Conservation (phyloP, 768 basidiomycete genomes). For the Pulveroboletus sp. region DNA sequence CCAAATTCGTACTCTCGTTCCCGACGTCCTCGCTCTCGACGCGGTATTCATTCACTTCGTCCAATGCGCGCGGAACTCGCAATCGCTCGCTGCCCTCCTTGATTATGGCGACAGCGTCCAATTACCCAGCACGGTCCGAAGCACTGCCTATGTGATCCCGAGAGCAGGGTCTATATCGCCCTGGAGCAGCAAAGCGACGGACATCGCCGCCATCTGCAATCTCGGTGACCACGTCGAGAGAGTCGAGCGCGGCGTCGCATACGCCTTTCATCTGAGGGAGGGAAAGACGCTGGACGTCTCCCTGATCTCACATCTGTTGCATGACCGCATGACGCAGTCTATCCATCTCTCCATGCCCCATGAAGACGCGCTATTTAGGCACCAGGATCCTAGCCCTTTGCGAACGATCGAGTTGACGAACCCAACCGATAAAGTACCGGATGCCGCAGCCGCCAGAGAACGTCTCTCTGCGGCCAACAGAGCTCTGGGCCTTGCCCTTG, state of each 20-base stretch:
- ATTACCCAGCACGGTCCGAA: conserved; percentile 41
- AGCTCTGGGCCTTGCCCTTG: conserved; percentile 85
- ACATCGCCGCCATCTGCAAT: conserved; percentile 86
- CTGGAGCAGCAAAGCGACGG: conserved; percentile 99
- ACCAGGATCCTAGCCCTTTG: conserved; percentile 62
- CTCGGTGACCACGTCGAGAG: conserved; percentile 69
- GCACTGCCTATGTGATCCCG: conserved; percentile 72
- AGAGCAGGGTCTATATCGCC: conserved; percentile 91
- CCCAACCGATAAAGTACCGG: conserved; percentile 19
- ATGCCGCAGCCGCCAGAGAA: conserved; percentile 45
- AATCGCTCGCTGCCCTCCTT: conserved; percentile 66
- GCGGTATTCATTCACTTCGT: conserved; percentile 86
- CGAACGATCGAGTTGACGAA: conserved; percentile 61
- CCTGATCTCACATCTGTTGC: conserved; percentile 65
- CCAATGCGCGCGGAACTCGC: conserved; percentile 46
- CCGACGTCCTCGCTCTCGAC: conserved; percentile 65
- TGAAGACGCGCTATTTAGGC: conserved; percentile 53
- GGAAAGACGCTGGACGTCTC: conserved; percentile 43
- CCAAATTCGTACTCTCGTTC: conserved; percentile 48
- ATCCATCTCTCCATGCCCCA: conserved; percentile 57
- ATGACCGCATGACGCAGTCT: conserved; percentile 97
- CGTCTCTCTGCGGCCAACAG: conserved; percentile 76
- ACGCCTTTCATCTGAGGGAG: conserved; percentile 51
- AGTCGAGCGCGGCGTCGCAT: conserved; percentile 80
- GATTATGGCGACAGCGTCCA: conserved; percentile 79